Evolutionary conservation across 257 asterid genomes (phyloP), one percentile per base, ranked within the genome.

Genomic region (Nicotiana tomentosiformis): DNA sequence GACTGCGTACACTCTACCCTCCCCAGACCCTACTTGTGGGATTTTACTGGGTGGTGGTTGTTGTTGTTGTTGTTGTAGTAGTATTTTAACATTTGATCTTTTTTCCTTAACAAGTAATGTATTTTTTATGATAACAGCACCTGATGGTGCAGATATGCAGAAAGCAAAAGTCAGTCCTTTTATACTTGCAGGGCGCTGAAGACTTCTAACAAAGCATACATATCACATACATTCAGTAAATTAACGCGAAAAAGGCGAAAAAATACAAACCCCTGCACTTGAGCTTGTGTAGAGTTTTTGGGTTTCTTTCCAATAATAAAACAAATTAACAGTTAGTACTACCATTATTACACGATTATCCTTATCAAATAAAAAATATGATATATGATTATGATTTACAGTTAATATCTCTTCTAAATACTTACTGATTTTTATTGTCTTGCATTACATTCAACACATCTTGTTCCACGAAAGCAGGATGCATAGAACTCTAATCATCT

Each of bases 181-280:
- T 46, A 72, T 46, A 72, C 26, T 46, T 46, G 61, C 79, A 46
- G 10, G 39, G 61, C 15, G 23, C 39, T 14, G 60, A 23, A n/a
- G 23, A 46, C 26, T 23, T 23, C 37, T 46, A 72, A 46, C 4
- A 46, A 72, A 72, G 60, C 39, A 23, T 72, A 20, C 29, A 23
- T 72, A 72, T 72, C 79, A 46, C 26, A 72, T 23, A 46, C 56
- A 72, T 72, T 46, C 79, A 72, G 79, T 46, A 72, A 72, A 72
- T 72, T 23, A 20, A 5, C 60, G 1, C 78, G 17, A 43, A 10
- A 43, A 32, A 69, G 5, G 33, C 18, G 10, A 69, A 39, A 69
- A 35, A 4, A 35, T 62, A 23, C 49, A 68, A 68, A 68, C 2
- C 9, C 77, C n/a, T 68, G 16, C n/a, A 68, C 55, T 68, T 68